Percentiles rank a stretch among this genome's conserved stretches.
Conservation (phyloP, 169 alveolate genomes). For the Pseudocohnilembus persalinus region DNA sequence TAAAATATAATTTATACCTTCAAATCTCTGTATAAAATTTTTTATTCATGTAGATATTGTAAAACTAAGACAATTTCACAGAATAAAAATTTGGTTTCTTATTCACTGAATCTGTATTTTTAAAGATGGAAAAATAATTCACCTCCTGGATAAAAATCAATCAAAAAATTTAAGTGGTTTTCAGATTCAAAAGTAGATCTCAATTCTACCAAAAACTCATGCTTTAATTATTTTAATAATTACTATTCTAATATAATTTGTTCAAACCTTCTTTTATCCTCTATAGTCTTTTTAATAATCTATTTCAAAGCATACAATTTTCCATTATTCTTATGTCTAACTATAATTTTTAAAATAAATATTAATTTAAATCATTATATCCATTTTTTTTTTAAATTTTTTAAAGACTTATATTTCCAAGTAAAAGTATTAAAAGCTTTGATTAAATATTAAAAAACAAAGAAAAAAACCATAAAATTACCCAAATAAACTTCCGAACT, state of each 20-base stretch:
- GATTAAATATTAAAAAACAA: no score
- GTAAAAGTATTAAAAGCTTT: no score
- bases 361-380: no score
- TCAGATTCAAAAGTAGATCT: neutral
- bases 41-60: slow-evolving; percentile 72
- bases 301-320: neutral
- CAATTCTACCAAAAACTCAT: neutral
- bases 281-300: neutral
- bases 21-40: slow-evolving; percentile 77
- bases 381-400: no score
- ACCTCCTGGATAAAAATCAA: slow-evolving; percentile 33
- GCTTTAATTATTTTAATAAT: neutral
- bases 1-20: no score
- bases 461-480: no score
- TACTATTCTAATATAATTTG: neutral
- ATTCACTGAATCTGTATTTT: slow-evolving; percentile 58
- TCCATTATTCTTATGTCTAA: neutral
- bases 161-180: neutral
- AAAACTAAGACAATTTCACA: slow-evolving; percentile 74
- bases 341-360: neutral
- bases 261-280: neutral
- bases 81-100: slow-evolving; percentile 67
- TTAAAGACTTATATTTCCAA: no score
- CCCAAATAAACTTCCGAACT: neutral
- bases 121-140: slow-evolving; percentile 67